Conservation (phyloP, 2,329 filamentous ascomycete genomes). For the Sporothrix phasma region DNA sequence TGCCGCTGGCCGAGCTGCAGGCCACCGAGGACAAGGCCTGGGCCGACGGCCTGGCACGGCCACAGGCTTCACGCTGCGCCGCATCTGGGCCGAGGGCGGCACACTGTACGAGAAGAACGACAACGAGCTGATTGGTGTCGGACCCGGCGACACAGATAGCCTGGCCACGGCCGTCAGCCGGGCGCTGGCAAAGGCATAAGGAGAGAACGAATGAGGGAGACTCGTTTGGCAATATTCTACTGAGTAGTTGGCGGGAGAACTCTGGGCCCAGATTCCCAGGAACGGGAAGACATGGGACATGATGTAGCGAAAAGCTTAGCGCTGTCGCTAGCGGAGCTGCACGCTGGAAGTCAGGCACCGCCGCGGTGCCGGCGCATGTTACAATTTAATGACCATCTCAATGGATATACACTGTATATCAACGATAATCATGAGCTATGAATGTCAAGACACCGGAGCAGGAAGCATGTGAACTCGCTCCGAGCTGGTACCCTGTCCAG, state of each 20-base stretch:
- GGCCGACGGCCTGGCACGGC: conserved; percentile 40
- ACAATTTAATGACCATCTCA: not conserved
- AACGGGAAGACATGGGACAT: too few species aligned
- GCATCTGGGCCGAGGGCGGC: conserved; percentile 65
- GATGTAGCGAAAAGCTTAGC: not conserved
- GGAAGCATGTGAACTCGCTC: not conserved
- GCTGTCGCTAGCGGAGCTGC: not conserved
- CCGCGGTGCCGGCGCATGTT: not conserved
- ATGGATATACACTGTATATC: not conserved
- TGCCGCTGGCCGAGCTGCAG: conserved; percentile 42
- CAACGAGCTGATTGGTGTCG: conserved; percentile 47
- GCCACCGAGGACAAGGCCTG: conserved; percentile 50
- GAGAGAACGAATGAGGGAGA: not conserved
- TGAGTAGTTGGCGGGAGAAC: not conserved
- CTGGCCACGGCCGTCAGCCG: conserved; percentile 30
- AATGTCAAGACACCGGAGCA: not conserved
- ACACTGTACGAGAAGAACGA: conserved; percentile 61
- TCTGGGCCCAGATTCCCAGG: not conserved
- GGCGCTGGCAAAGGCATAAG: conserved; percentile 4
- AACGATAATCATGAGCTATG: not conserved
- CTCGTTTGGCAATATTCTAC: not conserved
- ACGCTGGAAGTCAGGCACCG: not conserved
- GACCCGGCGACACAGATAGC: conserved; percentile 40
- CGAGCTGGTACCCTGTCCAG: not conserved
- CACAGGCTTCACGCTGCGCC: conserved; percentile 48